Conservation (phyloP, 257 asterid genomes). For the Scutellaria baicalensis region DNA sequence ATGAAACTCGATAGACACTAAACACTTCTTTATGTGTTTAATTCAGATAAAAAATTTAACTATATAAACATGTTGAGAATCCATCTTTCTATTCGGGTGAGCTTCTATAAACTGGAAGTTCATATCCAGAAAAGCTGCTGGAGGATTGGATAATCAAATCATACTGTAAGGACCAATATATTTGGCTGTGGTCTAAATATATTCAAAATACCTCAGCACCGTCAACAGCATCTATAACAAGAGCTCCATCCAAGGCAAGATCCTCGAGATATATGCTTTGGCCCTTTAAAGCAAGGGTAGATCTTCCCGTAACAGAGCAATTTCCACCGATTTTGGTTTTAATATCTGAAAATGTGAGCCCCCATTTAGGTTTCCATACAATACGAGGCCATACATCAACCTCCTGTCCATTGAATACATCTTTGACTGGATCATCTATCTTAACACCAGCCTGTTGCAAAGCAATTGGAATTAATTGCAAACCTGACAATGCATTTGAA, state of each 20-base stretch:
- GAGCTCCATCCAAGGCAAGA: constrained; percentile 87
- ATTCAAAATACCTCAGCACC: constrained; percentile 64
- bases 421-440: constrained; percentile 59
- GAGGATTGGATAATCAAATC: too few relatives aligned
- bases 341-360: constrained; percentile 70
- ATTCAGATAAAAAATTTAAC: background rate
- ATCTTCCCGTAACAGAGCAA: constrained; percentile 57
- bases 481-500: background rate
- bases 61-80: background rate
- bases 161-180: background rate
- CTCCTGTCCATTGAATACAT: constrained; percentile 73
- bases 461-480: background rate
- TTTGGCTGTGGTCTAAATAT: background rate
- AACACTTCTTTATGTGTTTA: background rate
- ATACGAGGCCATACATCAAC: constrained; percentile 97
- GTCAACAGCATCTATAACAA: constrained; percentile 53
- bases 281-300: constrained; percentile 73
- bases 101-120: too few relatives aligned
- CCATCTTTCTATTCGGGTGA: background rate
- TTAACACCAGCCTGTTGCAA: constrained; percentile 76
- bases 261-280: constrained; percentile 49
- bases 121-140: too few relatives aligned
- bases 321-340: constrained; percentile 55
- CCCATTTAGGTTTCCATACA: constrained; percentile 95
- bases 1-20: background rate